phyloP scores from a whole-genome alignment of 2,329 filamentous ascomycete genomes.

The Fusarium sp. region DNA sequence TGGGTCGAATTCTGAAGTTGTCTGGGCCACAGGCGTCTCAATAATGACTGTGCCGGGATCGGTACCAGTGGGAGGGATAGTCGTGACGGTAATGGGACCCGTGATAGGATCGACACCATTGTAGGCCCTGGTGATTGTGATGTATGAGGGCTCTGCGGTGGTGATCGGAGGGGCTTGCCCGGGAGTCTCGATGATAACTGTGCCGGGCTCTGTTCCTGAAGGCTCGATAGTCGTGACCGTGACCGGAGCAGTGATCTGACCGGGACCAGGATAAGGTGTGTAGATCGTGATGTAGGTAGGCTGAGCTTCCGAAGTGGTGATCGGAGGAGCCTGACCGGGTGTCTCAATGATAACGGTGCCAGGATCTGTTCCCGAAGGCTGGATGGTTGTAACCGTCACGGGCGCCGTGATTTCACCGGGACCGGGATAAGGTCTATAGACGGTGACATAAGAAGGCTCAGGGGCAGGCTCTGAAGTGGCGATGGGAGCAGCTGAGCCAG shows the following conservation, averaged over 20 bases:
- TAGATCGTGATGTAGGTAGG: not conserved
- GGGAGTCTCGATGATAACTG: conserved; percentile 8
- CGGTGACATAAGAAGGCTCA: not conserved
- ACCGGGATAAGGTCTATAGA: conserved; percentile 11
- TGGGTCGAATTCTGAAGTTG: not conserved
- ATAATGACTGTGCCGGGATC: conserved; percentile 2
- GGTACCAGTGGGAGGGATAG: not conserved
- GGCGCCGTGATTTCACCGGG: conserved; percentile 9
- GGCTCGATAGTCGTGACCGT: not conserved
- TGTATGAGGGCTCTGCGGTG: not conserved
- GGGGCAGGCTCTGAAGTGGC: not conserved
- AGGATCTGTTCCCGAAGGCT: conserved; percentile 11
- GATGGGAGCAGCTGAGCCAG: not conserved
- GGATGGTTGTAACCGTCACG: conserved; percentile 7
- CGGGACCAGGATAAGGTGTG: not conserved
- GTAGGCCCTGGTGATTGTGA: not conserved
- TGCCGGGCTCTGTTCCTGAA: not conserved
- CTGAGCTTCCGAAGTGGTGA: not conserved
- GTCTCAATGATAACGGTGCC: conserved; percentile 32
- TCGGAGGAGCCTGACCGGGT: not conserved
- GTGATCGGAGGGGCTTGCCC: not conserved
- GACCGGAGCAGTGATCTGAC: not conserved
- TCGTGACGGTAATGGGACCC: not conserved
- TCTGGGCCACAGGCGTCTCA: conserved; percentile 5
- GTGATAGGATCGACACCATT: not conserved